A percentile compares a stretch with the other conserved stretches of the same genome.
phyloP scores from a whole-genome alignment of 208 protist genomes.

The Herpetomonas tarakana region DNA sequence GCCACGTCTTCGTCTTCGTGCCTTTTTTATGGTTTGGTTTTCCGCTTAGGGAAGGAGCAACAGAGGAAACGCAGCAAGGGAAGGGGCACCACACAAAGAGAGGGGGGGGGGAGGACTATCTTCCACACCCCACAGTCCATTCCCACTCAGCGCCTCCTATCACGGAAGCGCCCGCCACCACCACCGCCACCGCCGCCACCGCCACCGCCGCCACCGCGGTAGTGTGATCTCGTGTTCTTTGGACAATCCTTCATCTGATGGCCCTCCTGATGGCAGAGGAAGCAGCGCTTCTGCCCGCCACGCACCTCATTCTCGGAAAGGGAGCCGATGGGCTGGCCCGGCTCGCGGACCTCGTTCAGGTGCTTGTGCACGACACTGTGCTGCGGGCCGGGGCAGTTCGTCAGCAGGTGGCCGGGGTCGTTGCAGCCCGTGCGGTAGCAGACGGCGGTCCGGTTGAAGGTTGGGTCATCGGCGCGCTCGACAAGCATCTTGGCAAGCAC shows the following conservation, averaged over 20 bases:
- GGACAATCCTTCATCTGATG: conserved; percentile 78
- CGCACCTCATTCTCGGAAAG: conserved; percentile 37
- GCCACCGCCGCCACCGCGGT: conserved; percentile 22
- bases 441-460: conserved; percentile 69
- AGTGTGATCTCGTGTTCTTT: conserved; percentile 37
- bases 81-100: too few relatives aligned
- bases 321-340: conserved; percentile 48
- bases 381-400: conserved; percentile 75
- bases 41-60: background rate
- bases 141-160: too few relatives aligned
- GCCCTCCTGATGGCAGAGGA: conserved; percentile 75
- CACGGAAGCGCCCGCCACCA: too few relatives aligned
- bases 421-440: conserved; percentile 78
- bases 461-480: conserved; percentile 61
- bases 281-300: conserved; percentile 56
- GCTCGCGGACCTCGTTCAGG: conserved; percentile 67
- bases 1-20: background rate
- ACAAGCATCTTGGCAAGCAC: conserved; percentile 63
- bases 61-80: background rate
- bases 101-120: background rate
- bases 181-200: conserved; percentile 10
- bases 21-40: background rate
- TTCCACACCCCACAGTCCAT: conserved; percentile 3
- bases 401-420: conserved; percentile 83
- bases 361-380: conserved; percentile 60